Evolutionary conservation across 768 basidiomycete species (phyloP).

Genomic region (Suillus bovinus): DNA sequence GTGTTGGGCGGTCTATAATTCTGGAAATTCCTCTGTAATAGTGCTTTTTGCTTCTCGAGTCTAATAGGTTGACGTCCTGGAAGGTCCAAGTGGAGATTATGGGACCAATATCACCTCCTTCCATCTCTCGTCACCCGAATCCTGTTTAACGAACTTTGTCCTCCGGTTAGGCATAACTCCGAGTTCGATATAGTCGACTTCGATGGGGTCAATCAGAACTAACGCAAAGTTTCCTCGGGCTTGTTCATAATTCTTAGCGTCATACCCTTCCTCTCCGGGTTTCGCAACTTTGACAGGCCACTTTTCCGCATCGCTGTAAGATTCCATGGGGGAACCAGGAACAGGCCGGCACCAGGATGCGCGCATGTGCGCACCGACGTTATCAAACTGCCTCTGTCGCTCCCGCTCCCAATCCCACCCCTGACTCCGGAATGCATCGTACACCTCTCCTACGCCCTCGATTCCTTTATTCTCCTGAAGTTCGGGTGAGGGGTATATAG

Average conservation of each 20-base stretch:
- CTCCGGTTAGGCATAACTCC: constrained; percentile 56
- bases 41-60: neutral
- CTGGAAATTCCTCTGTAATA: too few relatives aligned
- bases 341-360: constrained; percentile 72
- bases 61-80: neutral
- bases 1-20: too few relatives aligned
- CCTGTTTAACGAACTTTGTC: constrained; percentile 50
- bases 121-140: constrained; percentile 46
- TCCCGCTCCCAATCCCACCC: constrained; percentile 60
- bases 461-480: constrained; percentile 17
- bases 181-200: constrained; percentile 71
- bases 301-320: constrained; percentile 55
- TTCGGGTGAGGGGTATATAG: constrained; percentile 41
- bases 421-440: constrained; percentile 37
- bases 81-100: constrained; percentile 24
- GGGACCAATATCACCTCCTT: constrained; percentile 65
- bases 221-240: constrained; percentile 72
- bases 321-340: constrained; percentile 56
- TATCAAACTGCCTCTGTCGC: constrained; percentile 58
- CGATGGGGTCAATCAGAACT: constrained; percentile 66
- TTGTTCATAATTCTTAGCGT: constrained; percentile 45
- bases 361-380: constrained; percentile 60
- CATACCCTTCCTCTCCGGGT: constrained; percentile 45
- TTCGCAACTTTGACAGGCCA: constrained; percentile 63
- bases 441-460: constrained; percentile 24